Evolutionary conservation across 2,329 filamentous ascomycete genomes (phyloP), one percentile per base, ranked within the genome.

Genomic region (Aspergillus intermedius): DNA sequence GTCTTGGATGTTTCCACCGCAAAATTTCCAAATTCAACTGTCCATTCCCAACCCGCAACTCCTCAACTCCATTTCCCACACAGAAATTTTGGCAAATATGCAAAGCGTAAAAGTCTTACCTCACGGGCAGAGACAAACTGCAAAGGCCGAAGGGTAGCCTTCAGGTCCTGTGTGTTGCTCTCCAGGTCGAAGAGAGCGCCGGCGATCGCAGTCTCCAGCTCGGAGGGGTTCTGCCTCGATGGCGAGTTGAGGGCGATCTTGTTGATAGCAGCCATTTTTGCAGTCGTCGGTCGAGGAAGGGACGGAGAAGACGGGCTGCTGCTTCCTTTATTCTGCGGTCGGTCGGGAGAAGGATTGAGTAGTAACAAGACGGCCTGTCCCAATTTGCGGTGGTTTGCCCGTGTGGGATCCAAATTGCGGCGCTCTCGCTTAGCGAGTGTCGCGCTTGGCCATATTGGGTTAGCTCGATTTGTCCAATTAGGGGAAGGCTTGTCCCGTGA

Each of bases 41-140:
- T 5, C 37, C 37, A 22, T 19, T 12, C 19, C 37, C 17, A 40
- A 40, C 34, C 13, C 34, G 17, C 34, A 19, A 17, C 12, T 17
- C 34, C 17, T n/a, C 13, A n/a, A 10, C n/a, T 9, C 3, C 7
- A 13, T 15, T 13, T 15, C 34, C 8, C 17, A 98, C 93, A 93
- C 97, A 71, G 67, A 72, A 72, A 19, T 35, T 35, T 22, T 19
- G n/a, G 17, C 13, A n/a, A 17, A 13, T 39, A n/a, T 15, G 35
- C n/a, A 39, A 19, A n/a, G 32, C 9, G 8, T 13, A 39, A 22
- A 56, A 55, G 56, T 60, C 90, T 90, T 87, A 98, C 93, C 91
- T 98, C 93, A 77, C 91, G 89, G 74, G 93, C 93, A 79, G 88
- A 95, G 75, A 94, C 88, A 78, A 98, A 91, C 84, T 98, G 93